Base-by-base conservation (phyloP, 2,329 filamentous ascomycete species). In the Plectosphaerella sp. region DNA sequence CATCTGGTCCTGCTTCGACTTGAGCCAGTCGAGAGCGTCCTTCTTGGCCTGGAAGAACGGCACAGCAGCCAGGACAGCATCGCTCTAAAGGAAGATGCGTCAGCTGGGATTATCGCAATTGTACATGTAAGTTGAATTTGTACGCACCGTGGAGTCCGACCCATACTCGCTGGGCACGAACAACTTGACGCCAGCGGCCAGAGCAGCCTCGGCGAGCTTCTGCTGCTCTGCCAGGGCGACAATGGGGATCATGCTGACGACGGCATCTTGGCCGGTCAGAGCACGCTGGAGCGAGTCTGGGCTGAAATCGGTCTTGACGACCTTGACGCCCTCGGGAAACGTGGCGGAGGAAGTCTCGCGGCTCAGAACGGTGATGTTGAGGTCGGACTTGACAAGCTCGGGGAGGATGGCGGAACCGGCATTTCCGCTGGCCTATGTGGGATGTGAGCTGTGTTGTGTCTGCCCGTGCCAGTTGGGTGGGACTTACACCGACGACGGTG, bases 81-180 rank as follows among this genome's bases (percentile, higher is more conserved):
- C 28, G 28, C 8, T 33, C 28, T 33, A 7, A 33, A 9, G 11
- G 8, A 9, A 9, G 2, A 12, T 33, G 8, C 28, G 28, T 33
- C 28, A 33, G 28, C 8, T 5, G 28, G 2, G 11, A 12, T n/a
- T n/a, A n/a, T n/a, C n/a, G n/a, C n/a, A n/a, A n/a, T n/a, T n/a
- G n/a, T n/a, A n/a, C 25, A 28, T 9, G 9, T 28, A 9, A 28
- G 9, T 28, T 28, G 25, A 28, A 9, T 5, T 5, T 28, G 25
- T 9, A 33, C 28, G 11, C 11, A 33, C 28, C 28, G 28, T 33
- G 11, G 28, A 5, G 28, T 33, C 28, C 8, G 28, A 33, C 4
- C 66, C 66, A 62, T 76, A 86, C 58, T 86, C 82, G 14, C 74
- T 75, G 3, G 81, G 80, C 33, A 85, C 70, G 64, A 84, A 83